Evolutionary conservation across 768 basidiomycete species (phyloP).

Genomic region (Trametes cubensis): DNA sequence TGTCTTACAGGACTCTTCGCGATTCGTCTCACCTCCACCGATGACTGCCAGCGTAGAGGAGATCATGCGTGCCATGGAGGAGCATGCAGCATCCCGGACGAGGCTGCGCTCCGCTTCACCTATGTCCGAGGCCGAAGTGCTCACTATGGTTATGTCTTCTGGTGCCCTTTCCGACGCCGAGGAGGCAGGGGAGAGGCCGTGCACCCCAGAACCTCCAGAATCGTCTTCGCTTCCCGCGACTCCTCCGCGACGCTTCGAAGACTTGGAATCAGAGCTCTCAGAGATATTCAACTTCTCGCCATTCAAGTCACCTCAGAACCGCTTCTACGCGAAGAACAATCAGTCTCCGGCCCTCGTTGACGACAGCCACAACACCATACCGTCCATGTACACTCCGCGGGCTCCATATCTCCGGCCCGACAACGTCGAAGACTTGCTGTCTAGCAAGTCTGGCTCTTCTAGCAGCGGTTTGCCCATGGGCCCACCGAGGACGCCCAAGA

Average conservation of each 20-base stretch:
- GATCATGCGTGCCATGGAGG: slow-evolving; percentile 14
- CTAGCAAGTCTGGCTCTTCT: slow-evolving; percentile 3
- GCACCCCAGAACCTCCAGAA: slow-evolving; percentile 1
- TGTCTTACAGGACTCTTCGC: neutral
- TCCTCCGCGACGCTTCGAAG: slow-evolving; percentile 8
- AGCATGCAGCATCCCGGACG: slow-evolving; percentile 5
- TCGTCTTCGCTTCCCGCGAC: slow-evolving; percentile 9
- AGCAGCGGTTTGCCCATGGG: neutral
- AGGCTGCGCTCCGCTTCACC: slow-evolving; percentile 3
- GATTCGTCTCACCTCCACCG: neutral
- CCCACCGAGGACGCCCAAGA: slow-evolving; percentile 17
- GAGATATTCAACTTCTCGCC: slow-evolving; percentile 25
- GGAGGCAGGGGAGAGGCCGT: neutral
- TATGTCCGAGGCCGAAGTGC: slow-evolving; percentile 9
- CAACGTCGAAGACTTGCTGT: slow-evolving; percentile 7
- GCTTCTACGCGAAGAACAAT: neutral
- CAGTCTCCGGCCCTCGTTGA: neutral
- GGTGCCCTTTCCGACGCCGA: neutral
- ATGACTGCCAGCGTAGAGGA: slow-evolving; percentile 15
- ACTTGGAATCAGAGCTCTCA: slow-evolving; percentile 14
- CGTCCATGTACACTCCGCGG: slow-evolving; percentile 7
- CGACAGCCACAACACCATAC: slow-evolving; percentile 3
- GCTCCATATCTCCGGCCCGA: slow-evolving; percentile 12
- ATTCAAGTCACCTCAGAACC: slow-evolving; percentile 10
- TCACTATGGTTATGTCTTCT: slow-evolving; percentile 11